Percentiles rank a stretch among this genome's conserved stretches.
Evolutionary conservation across 495 filamentous ascomycete genomes (phyloP).

Genomic region (Tetracladium setigerum): DNA sequence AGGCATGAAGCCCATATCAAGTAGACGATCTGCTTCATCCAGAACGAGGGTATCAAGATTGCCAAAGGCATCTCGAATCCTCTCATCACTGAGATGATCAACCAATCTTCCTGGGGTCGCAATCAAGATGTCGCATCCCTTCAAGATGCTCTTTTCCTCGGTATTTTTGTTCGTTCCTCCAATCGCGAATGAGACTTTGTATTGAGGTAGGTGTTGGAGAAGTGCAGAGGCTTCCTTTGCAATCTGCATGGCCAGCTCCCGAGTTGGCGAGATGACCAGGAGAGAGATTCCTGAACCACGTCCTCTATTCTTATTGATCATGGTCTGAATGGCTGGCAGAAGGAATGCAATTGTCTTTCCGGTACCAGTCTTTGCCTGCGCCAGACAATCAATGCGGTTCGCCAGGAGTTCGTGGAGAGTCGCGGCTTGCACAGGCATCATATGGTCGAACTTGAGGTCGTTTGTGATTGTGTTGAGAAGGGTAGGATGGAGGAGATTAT

Average conservation of each 20-base stretch:
- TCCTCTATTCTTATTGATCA: slow-evolving; percentile 31
- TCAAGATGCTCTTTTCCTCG: slow-evolving; percentile 27
- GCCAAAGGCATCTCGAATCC: slow-evolving; percentile 33
- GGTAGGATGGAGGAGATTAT: slow-evolving; percentile 28
- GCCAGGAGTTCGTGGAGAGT: slow-evolving; percentile 30
- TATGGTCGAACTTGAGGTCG: slow-evolving; percentile 36
- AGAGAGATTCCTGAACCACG: slow-evolving; percentile 42
- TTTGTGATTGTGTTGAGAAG: slow-evolving; percentile 29
- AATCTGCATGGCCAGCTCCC: slow-evolving; percentile 61
- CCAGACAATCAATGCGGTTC: slow-evolving; percentile 30
- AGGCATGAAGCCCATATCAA: slow-evolving; percentile 55
- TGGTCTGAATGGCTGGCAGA: slow-evolving; percentile 55
- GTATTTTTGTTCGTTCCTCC: slow-evolving; percentile 31
- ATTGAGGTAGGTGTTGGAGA: slow-evolving; percentile 26
- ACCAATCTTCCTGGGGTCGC: slow-evolving; percentile 57
- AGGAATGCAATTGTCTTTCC: slow-evolving; percentile 65
- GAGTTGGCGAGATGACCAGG: slow-evolving; percentile 56
- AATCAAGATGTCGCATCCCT: slow-evolving; percentile 43
- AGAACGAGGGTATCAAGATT: slow-evolving; percentile 52
- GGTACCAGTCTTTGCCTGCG: slow-evolving; percentile 63
- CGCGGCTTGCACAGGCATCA: slow-evolving; percentile 37
- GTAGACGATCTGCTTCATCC: slow-evolving; percentile 63
- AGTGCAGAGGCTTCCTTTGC: slow-evolving; percentile 40
- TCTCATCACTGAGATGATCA: slow-evolving; percentile 48
- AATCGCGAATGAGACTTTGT: slow-evolving; percentile 28